Percentiles rank a stretch among this genome's conserved stretches.
phyloP scores from a whole-genome alignment of 371 early-diverging fungal genomes.

The Blakeslea trispora region DNA sequence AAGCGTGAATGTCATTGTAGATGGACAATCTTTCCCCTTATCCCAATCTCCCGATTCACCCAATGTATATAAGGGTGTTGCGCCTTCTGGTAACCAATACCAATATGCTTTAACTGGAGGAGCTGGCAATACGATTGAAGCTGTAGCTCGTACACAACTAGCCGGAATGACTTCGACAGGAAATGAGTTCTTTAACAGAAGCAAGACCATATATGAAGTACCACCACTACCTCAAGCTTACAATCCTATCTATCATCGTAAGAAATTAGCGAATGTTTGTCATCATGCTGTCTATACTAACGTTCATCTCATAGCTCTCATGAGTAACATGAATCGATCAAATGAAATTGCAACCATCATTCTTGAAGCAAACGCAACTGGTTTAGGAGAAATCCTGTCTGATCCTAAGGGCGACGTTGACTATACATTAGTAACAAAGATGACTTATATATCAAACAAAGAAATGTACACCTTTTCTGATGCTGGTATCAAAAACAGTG shows the following conservation, averaged over 20 bases:
- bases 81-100: constrained; percentile 32
- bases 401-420: constrained; percentile 33
- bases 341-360: constrained; percentile 50
- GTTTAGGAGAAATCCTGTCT: constrained; percentile 29
- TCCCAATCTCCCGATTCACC: constrained; percentile 14
- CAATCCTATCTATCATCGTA: constrained; percentile 42
- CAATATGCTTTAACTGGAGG: constrained; percentile 29
- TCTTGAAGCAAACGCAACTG: constrained; percentile 38
- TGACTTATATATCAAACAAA: constrained; percentile 53
- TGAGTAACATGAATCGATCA: constrained; percentile 38
- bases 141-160: constrained; percentile 30
- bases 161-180: constrained; percentile 43
- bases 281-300: background rate
- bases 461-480: constrained; percentile 44
- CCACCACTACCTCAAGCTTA: constrained; percentile 57
- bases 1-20: constrained; percentile 33
- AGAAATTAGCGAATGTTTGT: no score
- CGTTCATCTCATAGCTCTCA: constrained; percentile 21
- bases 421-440: constrained; percentile 26
- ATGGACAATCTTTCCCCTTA: constrained; percentile 29
- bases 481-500: constrained; percentile 48
- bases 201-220: constrained; percentile 37
- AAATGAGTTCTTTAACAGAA: constrained; percentile 54
- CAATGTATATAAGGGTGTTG: constrained; percentile 35
- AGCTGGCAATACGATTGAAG: constrained; percentile 21